These are phyloP conservation scores for Cadophora malorum DNA, from an alignment of 2,329 filamentous ascomycete genomes.

Conservation along the genomic window DNA sequence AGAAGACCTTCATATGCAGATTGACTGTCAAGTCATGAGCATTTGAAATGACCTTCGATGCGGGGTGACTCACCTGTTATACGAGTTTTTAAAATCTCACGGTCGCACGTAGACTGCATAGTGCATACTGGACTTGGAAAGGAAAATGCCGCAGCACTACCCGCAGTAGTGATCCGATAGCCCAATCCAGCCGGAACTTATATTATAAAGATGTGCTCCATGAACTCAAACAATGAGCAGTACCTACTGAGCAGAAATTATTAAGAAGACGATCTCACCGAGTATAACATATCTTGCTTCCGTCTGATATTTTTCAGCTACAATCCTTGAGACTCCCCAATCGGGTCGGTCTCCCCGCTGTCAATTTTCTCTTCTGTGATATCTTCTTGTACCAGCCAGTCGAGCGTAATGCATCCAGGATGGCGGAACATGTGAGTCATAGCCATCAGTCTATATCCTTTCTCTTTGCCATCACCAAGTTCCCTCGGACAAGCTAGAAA, in stretches of 20 bases:
- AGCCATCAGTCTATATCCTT: slow-evolving; percentile 18
- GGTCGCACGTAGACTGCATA: background rate
- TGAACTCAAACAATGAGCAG: background rate
- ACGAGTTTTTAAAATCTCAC: background rate
- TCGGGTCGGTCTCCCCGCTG: background rate
- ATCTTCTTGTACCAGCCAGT: slow-evolving; percentile 17
- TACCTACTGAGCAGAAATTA: too few relatives aligned
- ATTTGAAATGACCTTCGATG: background rate
- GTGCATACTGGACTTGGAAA: background rate
- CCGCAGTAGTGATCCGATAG: background rate
- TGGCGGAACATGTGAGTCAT: slow-evolving; percentile 17
- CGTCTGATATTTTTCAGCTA: background rate
- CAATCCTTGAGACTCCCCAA: background rate
- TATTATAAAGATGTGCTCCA: background rate
- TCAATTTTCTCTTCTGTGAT: background rate
- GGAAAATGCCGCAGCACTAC: background rate
- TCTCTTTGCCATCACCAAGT: slow-evolving; percentile 13
- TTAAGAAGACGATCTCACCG: background rate
- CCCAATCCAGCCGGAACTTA: background rate
- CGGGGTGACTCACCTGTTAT: slow-evolving; percentile 3
- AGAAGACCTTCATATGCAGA: background rate
- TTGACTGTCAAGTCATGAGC: background rate
- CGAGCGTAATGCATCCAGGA: slow-evolving; percentile 20
- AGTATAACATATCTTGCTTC: background rate
- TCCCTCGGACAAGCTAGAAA: slow-evolving; percentile 16